Evolutionary conservation across 2,329 filamentous ascomycete genomes (phyloP), one percentile per base, ranked within the genome.

Genomic region (Claviceps fusiformis): DNA sequence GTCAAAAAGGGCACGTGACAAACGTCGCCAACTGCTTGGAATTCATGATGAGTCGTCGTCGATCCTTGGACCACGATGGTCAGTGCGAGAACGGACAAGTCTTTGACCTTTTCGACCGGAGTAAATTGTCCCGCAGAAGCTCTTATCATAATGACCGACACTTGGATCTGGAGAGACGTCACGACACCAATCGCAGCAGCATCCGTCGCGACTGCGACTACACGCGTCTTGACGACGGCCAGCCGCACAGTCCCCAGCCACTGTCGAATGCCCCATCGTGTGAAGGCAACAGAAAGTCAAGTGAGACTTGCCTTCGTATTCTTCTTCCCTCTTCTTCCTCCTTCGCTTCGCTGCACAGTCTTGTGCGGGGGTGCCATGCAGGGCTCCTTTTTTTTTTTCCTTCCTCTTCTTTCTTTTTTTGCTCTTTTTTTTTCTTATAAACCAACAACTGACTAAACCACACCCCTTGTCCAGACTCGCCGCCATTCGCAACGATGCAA

Each of bases 401-500:
- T 19, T 19, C 19, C 27, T 50, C n/a, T 10, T 50, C 8, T 3
- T 35, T 29, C 11, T 50, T 3, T 13, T 37, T 24, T 13, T 15
- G 31, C 31, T 17, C 9, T 31, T 17, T 29, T 7, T 15, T 29
- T n/a, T 53, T 7, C 19, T n/a, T 15, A 15, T 5, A n/a, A 11
- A 31, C 19, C 19, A 19, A 19, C 19, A 27, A 17, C 54, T 33
- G 17, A 55, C 37, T 10, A 17, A 44, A 17, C 4, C 17, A 17
- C 5, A 10, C 11, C 8, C n/a, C 10, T 35, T 27, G 33, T 31
- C 53, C 52, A 47, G 35, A 9, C 35, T 24, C 49, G 24, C 52
- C 53, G 39, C 46, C 45, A 55, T 44, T 52, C n/a, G 31, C 52
- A 39, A 52, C 27, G n/a, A 49, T 52, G n/a, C 33, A 49, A 43